Base-by-base conservation (phyloP, 306 rosid genomes). In the Castanea sativa region DNA sequence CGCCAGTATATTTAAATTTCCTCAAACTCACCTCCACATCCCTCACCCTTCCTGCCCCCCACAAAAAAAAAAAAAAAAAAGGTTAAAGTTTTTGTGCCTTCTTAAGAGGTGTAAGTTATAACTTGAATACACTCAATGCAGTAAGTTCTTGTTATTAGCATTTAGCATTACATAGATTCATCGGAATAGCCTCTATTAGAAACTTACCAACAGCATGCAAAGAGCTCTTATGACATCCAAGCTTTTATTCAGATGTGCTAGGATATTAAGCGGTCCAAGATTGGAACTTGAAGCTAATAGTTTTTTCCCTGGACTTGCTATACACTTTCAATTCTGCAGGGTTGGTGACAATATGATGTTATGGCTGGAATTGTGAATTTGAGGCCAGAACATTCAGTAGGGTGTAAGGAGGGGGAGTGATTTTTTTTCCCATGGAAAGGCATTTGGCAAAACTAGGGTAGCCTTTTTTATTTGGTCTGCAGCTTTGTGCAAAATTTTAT, bases 1-100 rank as follows among this genome's bases (percentile, higher is more conserved):
- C 83, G 67, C 69, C 71, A 64, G 72, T 33, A 79, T 18, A 27
- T 25, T 45, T 73, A 29, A 0, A 69, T 30, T 52, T 56, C 16
- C 4, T 67, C 49, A 27, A 30, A 13, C 61, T 55, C 33, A 52
- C 20, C 61, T 3, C 13, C 5, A 64, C 45, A 41, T 41, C 11
- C 12, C 45, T 41, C 45, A 7, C 45, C 45, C 45, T 41, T 41
- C 11, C 45, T 8, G 12, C 3, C 3, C 16, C 53, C 16, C 53
- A 49, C 16, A 11, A 49, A 12, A 49, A 71, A 71, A n/a, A n/a
- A n/a, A 1, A 23, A 25, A 27, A 49, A 69, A 30, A 18, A 69
- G 29, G 4, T 69, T 21, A 10, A 20, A 19, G 30, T 61, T 29
- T 61, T 61, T 1, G 11, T 13, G 6, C 16, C 15, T 27, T 61